Percentiles rank a stretch among this genome's conserved stretches.
Conservation (phyloP, 768 basidiomycete species). For the Lentinula aciculospora region DNA sequence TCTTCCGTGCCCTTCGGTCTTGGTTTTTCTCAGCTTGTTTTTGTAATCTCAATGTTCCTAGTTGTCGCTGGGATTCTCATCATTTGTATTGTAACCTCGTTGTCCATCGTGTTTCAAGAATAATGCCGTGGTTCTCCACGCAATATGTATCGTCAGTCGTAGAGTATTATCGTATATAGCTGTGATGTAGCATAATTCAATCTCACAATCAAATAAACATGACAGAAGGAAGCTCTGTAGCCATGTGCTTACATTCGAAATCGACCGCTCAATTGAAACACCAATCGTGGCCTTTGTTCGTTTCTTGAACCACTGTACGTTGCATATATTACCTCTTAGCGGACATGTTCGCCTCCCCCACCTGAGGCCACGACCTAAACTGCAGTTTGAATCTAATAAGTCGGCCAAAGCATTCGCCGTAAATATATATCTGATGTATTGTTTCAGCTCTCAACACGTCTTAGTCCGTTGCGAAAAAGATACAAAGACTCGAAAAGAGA, state of each 20-base stretch:
- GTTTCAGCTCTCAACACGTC: no score
- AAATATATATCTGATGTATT: no score
- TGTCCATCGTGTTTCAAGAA: conserved; percentile 1
- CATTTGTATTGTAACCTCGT: conserved; percentile 4
- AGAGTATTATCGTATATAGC: not conserved
- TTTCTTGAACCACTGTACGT: no score
- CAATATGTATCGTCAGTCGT: not conserved
- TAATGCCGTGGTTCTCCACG: not conserved
- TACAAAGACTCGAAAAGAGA: no score
- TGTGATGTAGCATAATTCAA: conserved; percentile 1
- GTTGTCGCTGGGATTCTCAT: not conserved
- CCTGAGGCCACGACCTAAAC: no score
- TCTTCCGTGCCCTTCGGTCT: not conserved
- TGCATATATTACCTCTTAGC: no score
- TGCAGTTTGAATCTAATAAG: no score
- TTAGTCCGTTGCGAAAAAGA: no score
- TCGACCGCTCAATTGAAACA: not conserved
- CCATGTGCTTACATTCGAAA: not conserved
- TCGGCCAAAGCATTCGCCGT: no score
- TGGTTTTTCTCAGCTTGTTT: not conserved
- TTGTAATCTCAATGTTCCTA: not conserved
- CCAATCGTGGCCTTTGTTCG: no score
- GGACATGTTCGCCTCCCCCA: no score
- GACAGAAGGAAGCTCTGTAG: not conserved
- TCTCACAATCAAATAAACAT: not conserved